Evolutionary conservation across 208 protist species (phyloP), one percentile per base, ranked within the genome.

Genomic region (Herpetomonas tarakana): DNA sequence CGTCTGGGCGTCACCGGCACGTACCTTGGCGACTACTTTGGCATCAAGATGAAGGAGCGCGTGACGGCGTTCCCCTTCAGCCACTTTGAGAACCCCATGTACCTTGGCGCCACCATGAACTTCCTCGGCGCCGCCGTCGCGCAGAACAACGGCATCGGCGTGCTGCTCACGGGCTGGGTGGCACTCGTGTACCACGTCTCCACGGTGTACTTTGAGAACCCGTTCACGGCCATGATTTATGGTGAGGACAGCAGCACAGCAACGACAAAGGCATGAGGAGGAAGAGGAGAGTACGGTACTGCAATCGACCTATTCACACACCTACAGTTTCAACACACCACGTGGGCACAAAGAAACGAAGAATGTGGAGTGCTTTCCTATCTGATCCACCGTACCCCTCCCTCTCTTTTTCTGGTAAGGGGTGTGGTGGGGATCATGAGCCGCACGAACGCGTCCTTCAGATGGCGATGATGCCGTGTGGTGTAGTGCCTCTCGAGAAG

Each of bases 11-110:
- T 98, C 46, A 96, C 89, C 19, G 93, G 92, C 19, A 98, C 95
- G 12, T 98, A 96, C 65, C 68, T 98, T 0, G 93, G 90, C 12
- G 96, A 98, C 75, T 98, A 98, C 75, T 98, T 97, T 68, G 92
- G 88, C 30, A 97, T 98, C 52, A 51, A 92, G 2, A 91, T 97
- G 87, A 58, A 83, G 28, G 76, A 81, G 27, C 78, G 72, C 51
- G 85, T 98, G 21, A 96, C 84, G 22, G 78, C 83, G 18, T 98
- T 98, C 62, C 94, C 96, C 24, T 98, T 98, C 70, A 97, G 81
- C 58, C 64, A 93, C 28, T 83, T 95, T 54, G 68, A 81, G 18
- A 93, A 96, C 71, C 96, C 96, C 50, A 98, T 98, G 96, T 98
- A 98, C 78, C 62, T 88, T 47, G 96, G 96, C 7, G 76, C 93